phyloP scores from a whole-genome alignment of 768 basidiomycete species.

The Naematelia aurantialba region DNA sequence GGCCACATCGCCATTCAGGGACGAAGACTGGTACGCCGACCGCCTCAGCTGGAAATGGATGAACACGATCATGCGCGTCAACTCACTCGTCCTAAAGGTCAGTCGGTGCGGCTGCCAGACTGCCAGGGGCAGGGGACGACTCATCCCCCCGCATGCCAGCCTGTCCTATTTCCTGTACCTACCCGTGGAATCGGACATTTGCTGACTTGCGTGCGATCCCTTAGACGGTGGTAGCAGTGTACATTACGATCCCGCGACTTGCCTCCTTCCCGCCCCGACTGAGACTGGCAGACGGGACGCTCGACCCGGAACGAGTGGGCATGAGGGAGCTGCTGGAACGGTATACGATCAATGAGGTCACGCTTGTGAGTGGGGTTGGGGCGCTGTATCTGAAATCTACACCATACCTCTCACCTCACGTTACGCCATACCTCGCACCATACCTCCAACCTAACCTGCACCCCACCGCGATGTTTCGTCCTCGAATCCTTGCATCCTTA shows the following conservation, averaged over 20 bases:
- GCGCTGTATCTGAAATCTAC: too few species aligned
- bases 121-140: background rate
- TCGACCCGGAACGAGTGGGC: constrained; percentile 47
- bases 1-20: constrained; percentile 63
- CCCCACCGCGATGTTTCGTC: too few species aligned
- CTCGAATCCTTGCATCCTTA: too few species aligned
- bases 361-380: constrained; percentile 40
- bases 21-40: constrained; percentile 60
- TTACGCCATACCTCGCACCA: too few species aligned
- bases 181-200: background rate
- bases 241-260: constrained; percentile 84
- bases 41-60: constrained; percentile 84
- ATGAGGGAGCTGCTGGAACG: constrained; percentile 61
- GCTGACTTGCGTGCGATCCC: constrained; percentile 2
- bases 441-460: too few species aligned
- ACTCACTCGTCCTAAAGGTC: constrained; percentile 95
- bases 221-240: constrained; percentile 83
- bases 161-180: background rate
- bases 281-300: constrained; percentile 39
- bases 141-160: background rate
- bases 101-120: background rate
- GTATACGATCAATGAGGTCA: constrained; percentile 78
- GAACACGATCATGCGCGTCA: constrained; percentile 93
- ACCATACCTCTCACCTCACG: too few species aligned
- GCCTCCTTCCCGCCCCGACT: constrained; percentile 41